phyloP scores from a whole-genome alignment of 495 filamentous ascomycete species.

The Penicillium goetzii region DNA sequence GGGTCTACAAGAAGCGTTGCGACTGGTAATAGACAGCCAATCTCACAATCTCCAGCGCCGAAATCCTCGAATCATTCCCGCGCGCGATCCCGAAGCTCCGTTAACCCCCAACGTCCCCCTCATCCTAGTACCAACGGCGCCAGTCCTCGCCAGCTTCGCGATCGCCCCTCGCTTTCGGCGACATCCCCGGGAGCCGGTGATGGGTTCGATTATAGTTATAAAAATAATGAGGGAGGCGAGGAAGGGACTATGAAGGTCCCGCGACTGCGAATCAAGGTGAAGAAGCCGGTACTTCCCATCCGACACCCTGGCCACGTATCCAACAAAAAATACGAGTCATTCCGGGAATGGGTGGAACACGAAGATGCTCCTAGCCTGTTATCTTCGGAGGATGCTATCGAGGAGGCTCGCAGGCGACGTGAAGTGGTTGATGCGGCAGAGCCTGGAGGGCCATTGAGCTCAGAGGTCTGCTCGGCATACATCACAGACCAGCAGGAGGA shows the following conservation, averaged over 20 bases:
- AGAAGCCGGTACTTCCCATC: constrained; percentile 53
- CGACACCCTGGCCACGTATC: constrained; percentile 57
- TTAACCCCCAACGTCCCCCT: constrained; percentile 23
- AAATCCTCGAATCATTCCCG: constrained; percentile 36
- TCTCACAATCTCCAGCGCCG: constrained; percentile 38
- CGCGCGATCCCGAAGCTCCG: constrained; percentile 41
- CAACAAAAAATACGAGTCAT: constrained; percentile 51
- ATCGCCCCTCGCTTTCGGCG: constrained; percentile 34
- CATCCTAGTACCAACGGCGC: constrained; percentile 29
- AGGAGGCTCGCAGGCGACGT: constrained; percentile 54
- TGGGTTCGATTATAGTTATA: constrained; percentile 15
- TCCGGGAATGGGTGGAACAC: constrained; percentile 60
- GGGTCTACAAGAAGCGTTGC: constrained; percentile 29
- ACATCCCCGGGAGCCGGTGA: constrained; percentile 18
- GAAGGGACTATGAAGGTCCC: constrained; percentile 38
- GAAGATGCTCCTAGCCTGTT: constrained; percentile 44
- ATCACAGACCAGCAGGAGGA: constrained; percentile 74
- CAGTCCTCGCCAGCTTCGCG: constrained; percentile 31
- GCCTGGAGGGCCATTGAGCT: constrained; percentile 74
- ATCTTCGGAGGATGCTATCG: constrained; percentile 59
- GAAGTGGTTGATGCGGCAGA: constrained; percentile 70
- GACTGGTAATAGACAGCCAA: constrained; percentile 27
- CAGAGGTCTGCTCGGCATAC: constrained; percentile 72
- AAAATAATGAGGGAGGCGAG: constrained; percentile 27
- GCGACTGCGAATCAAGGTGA: constrained; percentile 56